phyloP scores from a whole-genome alignment of 345 rosid genomes.

The Moringa oleifera region DNA sequence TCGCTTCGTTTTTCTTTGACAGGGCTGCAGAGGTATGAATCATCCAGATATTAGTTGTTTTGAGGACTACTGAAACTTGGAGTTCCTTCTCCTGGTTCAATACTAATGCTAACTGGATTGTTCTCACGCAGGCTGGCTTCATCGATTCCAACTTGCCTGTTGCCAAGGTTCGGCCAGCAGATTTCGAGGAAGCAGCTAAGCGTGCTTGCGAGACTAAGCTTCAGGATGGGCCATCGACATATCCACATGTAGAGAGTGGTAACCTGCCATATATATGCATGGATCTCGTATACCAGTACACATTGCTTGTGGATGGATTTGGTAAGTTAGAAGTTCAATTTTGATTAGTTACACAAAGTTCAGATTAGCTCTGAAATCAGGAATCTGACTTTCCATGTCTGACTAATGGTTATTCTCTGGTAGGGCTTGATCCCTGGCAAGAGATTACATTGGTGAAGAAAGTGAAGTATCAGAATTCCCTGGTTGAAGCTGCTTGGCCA shows the following conservation, averaged over 20 bases:
- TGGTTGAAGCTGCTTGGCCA: conserved; percentile 99
- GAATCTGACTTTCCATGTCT: conserved; percentile 8
- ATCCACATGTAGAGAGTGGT: conserved; percentile 39
- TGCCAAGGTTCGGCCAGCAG: conserved; percentile 67
- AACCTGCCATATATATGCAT: conserved; percentile 79
- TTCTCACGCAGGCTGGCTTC: conserved; percentile 65
- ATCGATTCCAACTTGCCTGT: conserved; percentile 53
- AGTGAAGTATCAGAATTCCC: conserved; percentile 52
- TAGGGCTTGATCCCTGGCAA: conserved; percentile 76
- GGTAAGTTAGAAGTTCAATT: conserved; percentile 43
- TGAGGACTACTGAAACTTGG: neutral
- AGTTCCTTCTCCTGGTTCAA: neutral
- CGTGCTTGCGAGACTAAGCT: conserved; percentile 79
- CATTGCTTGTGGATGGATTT: conserved; percentile 82
- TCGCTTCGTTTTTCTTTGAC: conserved; percentile 95
- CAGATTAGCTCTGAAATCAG: too few species aligned
- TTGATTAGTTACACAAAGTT: neutral
- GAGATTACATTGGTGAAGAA: conserved; percentile 80
- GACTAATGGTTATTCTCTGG: neutral
- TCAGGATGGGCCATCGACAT: conserved; percentile 50
- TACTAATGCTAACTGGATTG: conserved; percentile 8
- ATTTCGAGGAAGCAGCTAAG: conserved; percentile 76
- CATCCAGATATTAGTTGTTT: neutral
- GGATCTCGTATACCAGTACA: conserved; percentile 88
- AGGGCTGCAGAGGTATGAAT: conserved; percentile 87